Evolutionary conservation across 306 rosid genomes (phyloP), one percentile per base, ranked within the genome.

Genomic region (Malus asiatica): DNA sequence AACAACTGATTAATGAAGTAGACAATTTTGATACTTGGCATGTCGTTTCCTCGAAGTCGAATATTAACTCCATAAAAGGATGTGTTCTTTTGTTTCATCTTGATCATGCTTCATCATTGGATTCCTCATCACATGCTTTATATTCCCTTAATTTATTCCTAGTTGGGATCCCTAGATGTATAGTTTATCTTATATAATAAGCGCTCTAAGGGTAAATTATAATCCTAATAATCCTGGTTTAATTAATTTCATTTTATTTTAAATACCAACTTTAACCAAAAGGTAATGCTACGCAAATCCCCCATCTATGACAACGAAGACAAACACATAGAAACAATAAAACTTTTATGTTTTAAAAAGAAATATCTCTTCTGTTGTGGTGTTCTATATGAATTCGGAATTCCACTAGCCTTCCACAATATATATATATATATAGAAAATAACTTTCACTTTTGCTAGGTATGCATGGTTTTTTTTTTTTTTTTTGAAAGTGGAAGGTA

Each of bases 121-220:
- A 88, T 90, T 87, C 97, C 88, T 77, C 71, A 29, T 86, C 85
- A 77, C 82, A 78, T 77, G 87, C 84, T 70, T 78, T 68, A 67
- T 55, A 76, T 59, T 40, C 71, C 82, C 76, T 74, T 72, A 63
- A 72, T 67, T 68, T 76, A 82, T 73, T 86, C 75, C 70, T 22
- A 48, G 70, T 80, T 81, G 63, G 74, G 87, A 90, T 90, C 96
- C 93, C 94, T 75, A 84, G 74, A 81, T 44, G 4, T 25, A 11
- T 12, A 12, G 63, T 59, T 77, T 77, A 48, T 20, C 52, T 7
- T 29, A 25, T 5, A 66, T 29, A 27, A 8, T 23, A 55, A 52
- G 25, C 13, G 55, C 51, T 48, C 25, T 55, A 18, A 66, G 72
- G 38, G 73, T 76, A 72, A 59, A 10, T 59, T 81, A 44, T 55